Base-by-base conservation (phyloP, 2,329 filamentous ascomycete species). In the Pestalotiopsis sp. region DNA sequence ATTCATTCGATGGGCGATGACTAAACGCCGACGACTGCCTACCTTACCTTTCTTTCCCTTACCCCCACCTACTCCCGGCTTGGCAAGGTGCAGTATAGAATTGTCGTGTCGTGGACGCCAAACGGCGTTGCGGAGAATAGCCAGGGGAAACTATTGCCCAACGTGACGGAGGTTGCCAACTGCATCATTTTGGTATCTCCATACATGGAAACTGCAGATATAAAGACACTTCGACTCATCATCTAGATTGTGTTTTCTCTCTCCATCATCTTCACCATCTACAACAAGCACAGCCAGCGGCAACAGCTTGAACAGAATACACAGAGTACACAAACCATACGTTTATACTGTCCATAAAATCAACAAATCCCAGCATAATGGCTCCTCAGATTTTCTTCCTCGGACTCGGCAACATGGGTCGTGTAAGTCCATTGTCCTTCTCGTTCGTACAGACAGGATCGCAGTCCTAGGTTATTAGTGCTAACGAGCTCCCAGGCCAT, bases 401-500 rank as follows among this genome's bases (percentile, higher is more conserved):
- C 67, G 94, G 94, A 68, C 86, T 97, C 65, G 94, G 94, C 66
- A 97, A 97, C 79, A 97, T 97, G 90, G 94, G 93, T 73, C 87
- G 91, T 77, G 92, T 92, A 83, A 83, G 88, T 81, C 38, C 17
- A 52, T 52, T 9, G 9, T 23, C 45, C 17, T n/a, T 52, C n/a
- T n/a, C 17, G 17, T 3, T 9, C 45, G 6, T 56, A 17, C 23
- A 59, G 49, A 6, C 14, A 5, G 49, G 14, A 36, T 23, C 14
- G 36, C 4, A 64, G 56, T 58, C 38, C 63, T 38, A n/a, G 31
- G 4, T 67, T 14, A 38, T 69, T 69, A 69, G 70, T 52, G 69
- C 69, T 78, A 41, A 63, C 38, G 2, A n/a, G 20, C 23, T 52
- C 68, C 70, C 56, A 94, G 92, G 93, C 91, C 71, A 97, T 97